These are phyloP conservation scores for Lagerstroemia speciosa DNA, from an alignment of 345 rosid genomes.

Conservation along the genomic window DNA sequence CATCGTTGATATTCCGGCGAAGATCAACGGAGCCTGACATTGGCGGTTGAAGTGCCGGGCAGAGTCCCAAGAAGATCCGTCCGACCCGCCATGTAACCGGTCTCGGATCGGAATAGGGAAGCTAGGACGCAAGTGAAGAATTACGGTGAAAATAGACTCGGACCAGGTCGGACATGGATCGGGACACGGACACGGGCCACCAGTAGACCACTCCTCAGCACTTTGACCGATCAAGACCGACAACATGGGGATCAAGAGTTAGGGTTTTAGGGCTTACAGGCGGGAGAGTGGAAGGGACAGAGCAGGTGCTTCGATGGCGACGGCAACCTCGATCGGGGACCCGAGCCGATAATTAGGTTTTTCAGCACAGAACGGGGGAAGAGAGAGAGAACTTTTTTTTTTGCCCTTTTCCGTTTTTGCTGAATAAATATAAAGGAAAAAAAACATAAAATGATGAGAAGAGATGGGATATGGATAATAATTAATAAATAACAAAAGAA, in stretches of 20 bases:
- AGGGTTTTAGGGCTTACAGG: constrained; percentile 1
- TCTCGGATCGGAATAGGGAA: background rate
- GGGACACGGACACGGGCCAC: background rate
- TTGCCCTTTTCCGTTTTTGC: background rate
- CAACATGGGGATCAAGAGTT: background rate
- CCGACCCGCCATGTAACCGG: background rate
- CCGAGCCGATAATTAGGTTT: background rate
- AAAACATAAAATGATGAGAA: too few species aligned
- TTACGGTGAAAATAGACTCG: constrained; percentile 1
- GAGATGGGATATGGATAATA: too few species aligned
- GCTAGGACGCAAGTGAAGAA: background rate
- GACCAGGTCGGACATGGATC: constrained; percentile 4
- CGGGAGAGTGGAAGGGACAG: background rate
- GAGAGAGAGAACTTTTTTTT: background rate
- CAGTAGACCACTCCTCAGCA: background rate
- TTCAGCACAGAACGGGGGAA: background rate
- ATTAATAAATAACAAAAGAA: too few species aligned
- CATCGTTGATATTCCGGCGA: background rate
- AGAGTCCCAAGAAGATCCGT: background rate
- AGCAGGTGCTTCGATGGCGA: background rate
- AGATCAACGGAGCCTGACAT: background rate
- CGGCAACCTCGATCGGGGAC: constrained; percentile 3
- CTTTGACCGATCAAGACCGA: background rate
- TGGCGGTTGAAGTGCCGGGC: background rate
- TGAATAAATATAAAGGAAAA: too few species aligned